Base-by-base conservation (phyloP, 2,329 filamentous ascomycete species). In the Ilyonectria sp. region DNA sequence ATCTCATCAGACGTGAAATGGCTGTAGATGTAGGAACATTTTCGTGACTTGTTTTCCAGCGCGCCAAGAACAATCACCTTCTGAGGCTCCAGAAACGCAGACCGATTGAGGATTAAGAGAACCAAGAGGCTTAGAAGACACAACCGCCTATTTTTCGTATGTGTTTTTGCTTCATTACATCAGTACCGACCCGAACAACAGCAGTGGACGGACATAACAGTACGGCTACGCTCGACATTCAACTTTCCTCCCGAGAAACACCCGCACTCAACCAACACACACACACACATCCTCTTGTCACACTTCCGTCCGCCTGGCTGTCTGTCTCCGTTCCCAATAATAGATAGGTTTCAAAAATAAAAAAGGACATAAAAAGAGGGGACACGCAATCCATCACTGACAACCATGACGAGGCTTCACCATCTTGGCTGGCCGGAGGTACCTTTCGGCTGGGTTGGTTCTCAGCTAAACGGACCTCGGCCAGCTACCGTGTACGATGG, bases 291-390 rank as follows among this genome's bases (percentile, higher is more conserved):
- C 57, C 54, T 63, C 63, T 58, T 72, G 63, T 65, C 63, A 63
- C 62, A 66, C 64, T 65, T 44, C 21, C 54, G 54, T 44, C 64
- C 63, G 49, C 69, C 68, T 66, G 66, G 61, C 63, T 72, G 69
- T 65, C 74, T 72, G 62, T 72, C 63, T 55, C 63, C 63, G 43
- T 75, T 70, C 70, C 73, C 70, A 75, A 74, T 70, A 72, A 71
- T 72, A 74, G 65, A 74, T 74, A 69, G 66, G 65, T 63, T 64
- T 72, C 69, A 69, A 72, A 74, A 72, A 71, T 73, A 69, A 74
- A 71, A 65, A 70, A 71, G 59, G 67, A 73, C 71, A 74, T 73
- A 68, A 71, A 71, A 71, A 71, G 60, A 70, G 62, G 57, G 61
- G 63, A 63, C 61, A 50, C 60, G 57, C 58, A 40, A 46, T 60